These are phyloP conservation scores for Malus hybrid DNA, from an alignment of 331 rosid genomes.

Conservation along the genomic window DNA sequence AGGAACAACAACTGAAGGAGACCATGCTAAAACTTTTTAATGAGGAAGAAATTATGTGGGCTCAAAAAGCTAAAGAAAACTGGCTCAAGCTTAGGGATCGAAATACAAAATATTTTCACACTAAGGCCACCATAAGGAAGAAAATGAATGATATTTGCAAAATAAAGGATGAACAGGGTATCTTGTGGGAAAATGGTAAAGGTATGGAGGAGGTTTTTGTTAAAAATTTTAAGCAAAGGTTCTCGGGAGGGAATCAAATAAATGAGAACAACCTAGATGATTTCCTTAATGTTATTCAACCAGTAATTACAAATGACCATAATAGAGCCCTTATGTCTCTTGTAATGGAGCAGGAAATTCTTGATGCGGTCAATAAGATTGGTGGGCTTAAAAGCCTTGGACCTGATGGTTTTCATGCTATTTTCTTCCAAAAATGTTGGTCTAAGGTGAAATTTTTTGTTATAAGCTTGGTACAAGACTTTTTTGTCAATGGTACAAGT, in stretches of 20 bases:
- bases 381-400: not conserved
- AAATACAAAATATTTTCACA: not conserved
- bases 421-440: not conserved
- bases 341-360: not conserved
- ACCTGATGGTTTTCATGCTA: not conserved
- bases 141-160: not conserved
- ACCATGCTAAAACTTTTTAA: not conserved
- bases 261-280: too few relatives aligned
- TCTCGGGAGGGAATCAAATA: not conserved
- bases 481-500: not conserved
- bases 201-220: not conserved
- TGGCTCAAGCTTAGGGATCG: not conserved
- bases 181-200: not conserved
- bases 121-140: not conserved
- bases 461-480: not conserved
- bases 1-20: too few relatives aligned
- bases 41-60: not conserved
- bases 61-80: not conserved
- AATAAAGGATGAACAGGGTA: not conserved
- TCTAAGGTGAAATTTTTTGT: too few relatives aligned
- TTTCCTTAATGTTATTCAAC: too few relatives aligned
- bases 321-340: not conserved
- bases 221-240: not conserved
- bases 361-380: too few relatives aligned
- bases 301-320: too few relatives aligned